phyloP scores from a whole-genome alignment of 2,329 filamentous ascomycete species.

The Trichoderma sp. region DNA sequence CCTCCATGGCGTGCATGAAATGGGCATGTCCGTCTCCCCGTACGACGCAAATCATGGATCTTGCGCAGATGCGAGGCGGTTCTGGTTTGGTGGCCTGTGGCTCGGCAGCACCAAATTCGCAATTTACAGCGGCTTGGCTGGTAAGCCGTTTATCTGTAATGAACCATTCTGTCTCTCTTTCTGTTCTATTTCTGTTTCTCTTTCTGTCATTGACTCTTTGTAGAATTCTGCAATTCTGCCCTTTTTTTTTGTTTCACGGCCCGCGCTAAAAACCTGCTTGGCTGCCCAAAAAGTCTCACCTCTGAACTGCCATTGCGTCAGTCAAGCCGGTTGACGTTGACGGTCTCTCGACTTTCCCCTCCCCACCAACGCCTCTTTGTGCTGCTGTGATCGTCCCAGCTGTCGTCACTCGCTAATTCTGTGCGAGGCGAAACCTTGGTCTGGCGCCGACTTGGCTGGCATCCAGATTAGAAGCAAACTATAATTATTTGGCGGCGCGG shows the following conservation, averaged over 20 bases:
- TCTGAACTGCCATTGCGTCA: slow-evolving; percentile 7
- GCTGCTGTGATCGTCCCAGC: slow-evolving; percentile 2
- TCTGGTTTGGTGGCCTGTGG: slow-evolving; percentile 1
- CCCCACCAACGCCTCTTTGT: slow-evolving; percentile 16
- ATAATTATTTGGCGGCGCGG: slow-evolving; percentile 3
- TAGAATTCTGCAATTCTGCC: background rate
- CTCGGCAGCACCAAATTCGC: slow-evolving; percentile 5
- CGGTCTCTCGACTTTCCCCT: background rate
- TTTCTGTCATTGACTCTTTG: background rate
- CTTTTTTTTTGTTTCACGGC: background rate
- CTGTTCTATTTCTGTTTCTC: background rate
- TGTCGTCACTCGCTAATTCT: slow-evolving; percentile 13
- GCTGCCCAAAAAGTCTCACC: background rate
- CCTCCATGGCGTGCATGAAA: background rate
- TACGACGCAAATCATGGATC: slow-evolving; percentile 1
- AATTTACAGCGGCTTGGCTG: background rate
- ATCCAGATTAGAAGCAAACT: slow-evolving; percentile 10
- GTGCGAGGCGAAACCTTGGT: slow-evolving; percentile 17
- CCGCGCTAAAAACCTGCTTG: background rate
- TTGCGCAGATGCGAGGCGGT: background rate
- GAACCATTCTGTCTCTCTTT: background rate
- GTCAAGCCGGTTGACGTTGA: slow-evolving; percentile 7
- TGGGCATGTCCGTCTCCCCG: background rate
- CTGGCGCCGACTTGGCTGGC: slow-evolving; percentile 1
- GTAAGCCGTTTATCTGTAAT: too few species aligned